These are phyloP conservation scores for Trichophyton benhamiae DNA, from an alignment of 2,329 filamentous ascomycete species.

Conservation along the genomic window DNA sequence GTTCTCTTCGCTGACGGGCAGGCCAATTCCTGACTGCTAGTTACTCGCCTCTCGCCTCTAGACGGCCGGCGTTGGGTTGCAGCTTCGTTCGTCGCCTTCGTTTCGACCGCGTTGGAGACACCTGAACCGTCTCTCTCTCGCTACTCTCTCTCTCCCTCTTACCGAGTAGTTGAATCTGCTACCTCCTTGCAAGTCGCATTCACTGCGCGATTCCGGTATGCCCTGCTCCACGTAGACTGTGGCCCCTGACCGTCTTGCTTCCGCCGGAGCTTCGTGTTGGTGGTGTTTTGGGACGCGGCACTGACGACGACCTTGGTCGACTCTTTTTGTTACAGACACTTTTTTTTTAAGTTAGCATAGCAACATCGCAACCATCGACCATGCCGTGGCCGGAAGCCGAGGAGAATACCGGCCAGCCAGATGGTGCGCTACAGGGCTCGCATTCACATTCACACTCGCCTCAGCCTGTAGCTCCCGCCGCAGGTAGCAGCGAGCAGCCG, in stretches of 20 bases:
- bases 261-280: neutral
- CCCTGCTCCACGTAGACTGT: neutral
- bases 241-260: neutral
- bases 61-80: neutral
- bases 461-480: neutral
- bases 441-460: neutral
- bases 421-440: conserved; percentile 17
- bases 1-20: neutral
- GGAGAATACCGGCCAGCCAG: conserved; percentile 21
- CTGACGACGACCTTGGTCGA: neutral
- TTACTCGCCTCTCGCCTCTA: neutral
- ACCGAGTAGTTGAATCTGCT: neutral
- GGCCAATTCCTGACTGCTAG: neutral
- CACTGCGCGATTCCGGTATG: neutral
- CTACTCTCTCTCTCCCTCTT: neutral
- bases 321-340: neutral
- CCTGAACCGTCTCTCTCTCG: neutral
- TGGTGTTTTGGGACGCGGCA: neutral
- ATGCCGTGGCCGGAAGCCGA: conserved; percentile 28
- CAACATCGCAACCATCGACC: neutral
- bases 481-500: neutral
- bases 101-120: neutral
- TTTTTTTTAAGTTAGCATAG: neutral
- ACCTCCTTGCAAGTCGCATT: neutral
- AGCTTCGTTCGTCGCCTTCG: neutral